These are phyloP conservation scores for Hirsutella thompsonii DNA, from an alignment of 2,329 filamentous ascomycete genomes.

Conservation along the genomic window DNA sequence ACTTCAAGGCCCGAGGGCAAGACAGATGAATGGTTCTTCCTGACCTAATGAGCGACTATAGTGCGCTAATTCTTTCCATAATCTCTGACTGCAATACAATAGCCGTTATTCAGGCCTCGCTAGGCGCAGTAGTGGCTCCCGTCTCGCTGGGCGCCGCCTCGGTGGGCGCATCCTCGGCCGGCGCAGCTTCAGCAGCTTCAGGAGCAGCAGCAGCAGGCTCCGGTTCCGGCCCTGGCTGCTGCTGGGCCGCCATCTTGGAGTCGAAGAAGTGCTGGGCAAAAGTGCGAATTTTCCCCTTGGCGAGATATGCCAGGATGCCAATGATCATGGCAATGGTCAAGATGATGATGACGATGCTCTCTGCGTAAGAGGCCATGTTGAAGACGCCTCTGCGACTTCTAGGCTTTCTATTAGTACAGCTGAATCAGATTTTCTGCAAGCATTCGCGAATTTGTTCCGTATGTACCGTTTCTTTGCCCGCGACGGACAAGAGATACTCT, in stretches of 20 bases:
- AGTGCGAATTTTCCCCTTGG: constrained; percentile 14
- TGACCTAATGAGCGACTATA: no score
- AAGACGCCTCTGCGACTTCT: background rate
- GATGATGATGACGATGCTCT: constrained; percentile 18
- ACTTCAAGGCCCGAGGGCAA: no score
- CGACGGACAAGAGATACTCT: no score
- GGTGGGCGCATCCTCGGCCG: background rate
- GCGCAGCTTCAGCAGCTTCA: background rate
- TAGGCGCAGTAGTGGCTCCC: background rate
- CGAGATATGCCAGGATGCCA: constrained; percentile 15
- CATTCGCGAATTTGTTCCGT: no score
- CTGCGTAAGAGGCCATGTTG: constrained; percentile 6
- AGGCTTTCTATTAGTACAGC: background rate
- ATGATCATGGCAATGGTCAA: constrained; percentile 17
- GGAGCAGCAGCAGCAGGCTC: background rate
- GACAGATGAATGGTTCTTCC: no score
- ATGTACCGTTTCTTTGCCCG: no score
- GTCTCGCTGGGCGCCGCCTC: background rate
- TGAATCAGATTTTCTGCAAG: no score
- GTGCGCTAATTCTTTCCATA: no score
- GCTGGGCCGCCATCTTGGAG: constrained; percentile 5
- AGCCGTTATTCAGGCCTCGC: background rate
- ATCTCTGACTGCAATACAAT: no score
- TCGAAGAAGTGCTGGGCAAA: constrained; percentile 16
- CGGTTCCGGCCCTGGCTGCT: background rate